Evolutionary conservation across 148 eudicot species (phyloP), one percentile per base, ranked within the genome.

Genomic region (Fagopyrum tataricum): DNA sequence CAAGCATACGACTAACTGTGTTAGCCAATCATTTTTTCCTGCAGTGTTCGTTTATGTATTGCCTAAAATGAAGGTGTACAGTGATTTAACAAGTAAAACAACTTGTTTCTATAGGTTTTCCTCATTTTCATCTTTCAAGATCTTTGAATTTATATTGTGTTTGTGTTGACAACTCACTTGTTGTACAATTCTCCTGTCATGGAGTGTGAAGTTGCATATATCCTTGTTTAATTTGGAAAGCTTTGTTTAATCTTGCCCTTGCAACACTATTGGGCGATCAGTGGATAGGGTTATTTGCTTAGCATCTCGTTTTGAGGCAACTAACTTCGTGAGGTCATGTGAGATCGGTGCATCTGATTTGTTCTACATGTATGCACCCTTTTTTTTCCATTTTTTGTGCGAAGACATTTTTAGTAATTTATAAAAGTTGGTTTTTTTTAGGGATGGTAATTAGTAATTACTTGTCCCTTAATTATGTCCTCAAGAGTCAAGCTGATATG

Each of bases 21-120:
- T 67, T 72, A 83, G 75, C 49, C 79, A 39, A 78, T 82, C 72
- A 59, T 43, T 18, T 10, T 53, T 18, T 17, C 11, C 26, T 52
- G n/a, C 23, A 17, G 13, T 46, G 49, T 53, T 53, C 7, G 18
- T 6, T 53, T 53, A 20, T 53, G 20, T 53, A 53, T 53, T 15
- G 59, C 59, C 59, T 17, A 53, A 15, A 48, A 53, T 18, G 7
- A 53, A 4, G 26, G 59, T 53, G 59, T 53, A 53, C 59, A 53
- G 59, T 53, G 59, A 53, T 17, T 53, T n/a, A 23, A n/a, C 26
- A 18, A 18, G 21, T 52, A 4, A 7, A 5, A 18, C 59, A 53
- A 20, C 18, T 53, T 49, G 53, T 49, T 53, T 53, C 59, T 53
- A 17, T 53, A 53, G 59, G 21, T 53, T 6, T n/a, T n/a, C 7